Percentiles rank a stretch among this genome's conserved stretches.
Conservation (phyloP, 306 rosid genomes). For the Prunus armeniaca region DNA sequence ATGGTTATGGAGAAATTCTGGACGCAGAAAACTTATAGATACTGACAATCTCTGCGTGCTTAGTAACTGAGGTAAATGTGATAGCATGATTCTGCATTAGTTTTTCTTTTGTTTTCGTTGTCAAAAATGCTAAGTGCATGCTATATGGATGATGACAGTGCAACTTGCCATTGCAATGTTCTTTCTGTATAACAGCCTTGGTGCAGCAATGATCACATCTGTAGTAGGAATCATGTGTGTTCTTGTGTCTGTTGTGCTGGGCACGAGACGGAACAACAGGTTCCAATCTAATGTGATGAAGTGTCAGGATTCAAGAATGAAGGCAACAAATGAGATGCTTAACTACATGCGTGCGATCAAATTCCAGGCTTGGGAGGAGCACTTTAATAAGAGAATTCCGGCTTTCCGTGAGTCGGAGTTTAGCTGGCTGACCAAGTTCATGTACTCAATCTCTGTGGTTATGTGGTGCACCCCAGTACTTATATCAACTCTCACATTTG, state of each 20-base stretch:
- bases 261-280: slow-evolving; percentile 48
- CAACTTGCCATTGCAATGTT: slow-evolving; percentile 60
- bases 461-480: slow-evolving; percentile 74
- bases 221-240: slow-evolving; percentile 45
- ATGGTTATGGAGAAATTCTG: too few species aligned
- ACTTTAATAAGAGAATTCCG: slow-evolving; percentile 66
- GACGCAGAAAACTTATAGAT: too few species aligned
- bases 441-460: slow-evolving; percentile 64
- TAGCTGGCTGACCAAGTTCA: slow-evolving; percentile 76
- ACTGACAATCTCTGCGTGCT: too few species aligned
- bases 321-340: slow-evolving; percentile 93
- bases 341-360: slow-evolving; percentile 93
- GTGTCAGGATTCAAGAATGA: slow-evolving; percentile 85
- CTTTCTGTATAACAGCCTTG: slow-evolving; percentile 62
- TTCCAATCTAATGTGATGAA: slow-evolving; percentile 67
- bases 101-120: too few species aligned
- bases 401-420: slow-evolving; percentile 57
- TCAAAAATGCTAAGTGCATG: too few species aligned
- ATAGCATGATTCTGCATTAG: too few species aligned
- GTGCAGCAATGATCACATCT: slow-evolving; percentile 52
- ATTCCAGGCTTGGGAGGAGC: slow-evolving; percentile 98
- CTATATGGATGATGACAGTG: slow-evolving; percentile 3
- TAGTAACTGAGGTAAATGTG: too few species aligned
- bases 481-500: slow-evolving; percentile 75
- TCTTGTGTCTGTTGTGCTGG: slow-evolving; percentile 37